Evolutionary conservation across 345 rosid species (phyloP), one percentile per base, ranked within the genome.

Genomic region (Sisymbrium irio): DNA sequence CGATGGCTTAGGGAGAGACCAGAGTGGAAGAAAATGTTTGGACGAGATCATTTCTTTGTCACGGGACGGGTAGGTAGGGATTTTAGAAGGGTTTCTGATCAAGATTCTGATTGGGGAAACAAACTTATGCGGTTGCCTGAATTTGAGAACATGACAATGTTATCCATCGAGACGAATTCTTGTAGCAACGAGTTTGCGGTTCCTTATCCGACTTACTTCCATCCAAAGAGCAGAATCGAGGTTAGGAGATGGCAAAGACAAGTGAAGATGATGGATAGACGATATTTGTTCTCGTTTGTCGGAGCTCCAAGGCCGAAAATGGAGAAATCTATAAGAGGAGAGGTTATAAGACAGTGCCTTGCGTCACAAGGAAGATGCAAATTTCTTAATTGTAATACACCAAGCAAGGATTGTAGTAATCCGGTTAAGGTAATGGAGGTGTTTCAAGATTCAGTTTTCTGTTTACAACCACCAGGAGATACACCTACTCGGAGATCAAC

Each of bases 401-500:
- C 60, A 30, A 75, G 63, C 5, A 65, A 46, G 1, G 60, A 65
- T 25, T 81, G 87, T 25, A 69, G 77, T 7, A 13, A 72, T 61
- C 87, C 84, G 9, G 61, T 67, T 59, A 76, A 70, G 67, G 82
- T 85, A 7, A 80, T 85, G 25, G 69, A 75, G 9, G 77, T 79
- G 32, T 75, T 82, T 71, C 36, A 60, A 36, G 70, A 78, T 57
- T 83, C 85, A 0, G 76, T 69, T 1, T 87, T 85, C 71, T 85
- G 91, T 69, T 55, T 87, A 44, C 87, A 82, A 62, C 87, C 87
- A 7, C 74, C 80, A 3, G 91, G 91, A n/a, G 91, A 87, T 71
- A 83, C 91, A n/a, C 68, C 53, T 71, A 87, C 85, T 2, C 77
- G 91, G 25, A 76, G 83, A 55, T 85, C 89, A 6, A 77, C 71